phyloP scores from a whole-genome alignment of 2,329 filamentous ascomycete species.

The Arthrobotrys sinensis region DNA sequence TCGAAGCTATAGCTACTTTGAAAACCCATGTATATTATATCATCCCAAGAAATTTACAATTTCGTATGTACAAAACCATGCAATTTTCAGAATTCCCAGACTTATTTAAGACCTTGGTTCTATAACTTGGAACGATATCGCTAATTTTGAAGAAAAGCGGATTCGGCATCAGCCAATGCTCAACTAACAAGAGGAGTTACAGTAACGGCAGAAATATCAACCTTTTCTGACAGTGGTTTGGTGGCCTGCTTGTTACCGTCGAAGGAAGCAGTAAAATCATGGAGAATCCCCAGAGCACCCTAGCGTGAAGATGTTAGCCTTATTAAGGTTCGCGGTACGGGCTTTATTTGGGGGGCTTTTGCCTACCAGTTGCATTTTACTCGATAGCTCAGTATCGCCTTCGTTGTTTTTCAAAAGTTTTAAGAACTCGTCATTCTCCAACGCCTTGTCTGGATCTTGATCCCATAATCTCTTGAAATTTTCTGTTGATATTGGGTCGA shows the following conservation, averaged over 20 bases:
- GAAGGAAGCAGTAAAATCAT: conserved; percentile 51
- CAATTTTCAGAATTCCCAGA: background rate
- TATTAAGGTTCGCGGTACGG: too few relatives aligned
- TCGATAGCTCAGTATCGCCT: conserved; percentile 67
- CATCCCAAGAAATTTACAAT: background rate
- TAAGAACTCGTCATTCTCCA: conserved; percentile 56
- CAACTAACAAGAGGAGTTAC: conserved; percentile 32
- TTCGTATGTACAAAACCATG: background rate
- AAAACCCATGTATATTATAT: conserved; percentile 1
- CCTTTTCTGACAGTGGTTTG: conserved; percentile 25
- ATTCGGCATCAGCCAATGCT: conserved; percentile 21
- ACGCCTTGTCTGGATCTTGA: conserved; percentile 44
- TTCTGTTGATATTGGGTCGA: conserved; percentile 67
- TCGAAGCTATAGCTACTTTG: conserved; percentile 30
- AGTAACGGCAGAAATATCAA: conserved; percentile 42
- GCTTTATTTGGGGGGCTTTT: too few relatives aligned
- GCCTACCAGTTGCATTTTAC: conserved; percentile 47
- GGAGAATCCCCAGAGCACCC: conserved; percentile 40
- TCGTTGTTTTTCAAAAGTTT: conserved; percentile 63
- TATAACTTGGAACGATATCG: conserved; percentile 36
- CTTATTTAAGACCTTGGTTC: background rate
- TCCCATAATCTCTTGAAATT: conserved; percentile 52
- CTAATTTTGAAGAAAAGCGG: background rate
- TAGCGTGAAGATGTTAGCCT: conserved; percentile 3
- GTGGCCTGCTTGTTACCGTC: conserved; percentile 26